Conservation (phyloP, 2,329 filamentous ascomycete species). For the Laburnicola sp. region DNA sequence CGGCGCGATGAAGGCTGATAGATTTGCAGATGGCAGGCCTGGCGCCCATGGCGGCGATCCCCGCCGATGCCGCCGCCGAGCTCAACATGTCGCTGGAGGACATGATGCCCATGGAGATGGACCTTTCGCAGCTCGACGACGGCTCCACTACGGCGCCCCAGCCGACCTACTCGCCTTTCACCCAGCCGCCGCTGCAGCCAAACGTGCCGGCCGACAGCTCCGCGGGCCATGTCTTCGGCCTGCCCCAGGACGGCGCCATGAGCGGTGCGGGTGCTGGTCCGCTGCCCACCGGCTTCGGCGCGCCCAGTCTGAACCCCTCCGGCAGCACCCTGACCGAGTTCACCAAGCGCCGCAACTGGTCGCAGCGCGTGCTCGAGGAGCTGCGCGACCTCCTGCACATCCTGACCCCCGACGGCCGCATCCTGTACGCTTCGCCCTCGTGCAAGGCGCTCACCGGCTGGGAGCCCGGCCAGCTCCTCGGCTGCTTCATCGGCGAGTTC, state of each 20-base stretch:
- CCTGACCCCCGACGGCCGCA: constrained; percentile 78
- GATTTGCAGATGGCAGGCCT: constrained; percentile 36
- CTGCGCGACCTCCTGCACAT: constrained; percentile 87
- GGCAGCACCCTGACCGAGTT: constrained; percentile 66
- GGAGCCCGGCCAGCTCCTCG: constrained; percentile 68
- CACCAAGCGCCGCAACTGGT: constrained; percentile 75
- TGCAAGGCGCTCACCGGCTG: constrained; percentile 76
- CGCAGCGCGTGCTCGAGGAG: constrained; percentile 85
- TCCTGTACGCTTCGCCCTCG: constrained; percentile 84
- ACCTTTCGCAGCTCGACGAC: constrained; percentile 44
- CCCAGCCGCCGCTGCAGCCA: constrained; percentile 33
- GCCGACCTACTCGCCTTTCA: constrained; percentile 25
- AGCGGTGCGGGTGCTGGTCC: constrained; percentile 58
- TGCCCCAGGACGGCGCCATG: constrained; percentile 35
- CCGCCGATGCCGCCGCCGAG: constrained; percentile 36
- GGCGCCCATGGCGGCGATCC: constrained; percentile 24
- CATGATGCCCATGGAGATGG: constrained; percentile 52
- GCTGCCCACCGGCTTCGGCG: constrained; percentile 59
- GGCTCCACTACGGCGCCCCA: constrained; percentile 26
- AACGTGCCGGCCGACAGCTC: constrained; percentile 17
- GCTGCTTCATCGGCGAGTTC: constrained; percentile 76
- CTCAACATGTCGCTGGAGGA: constrained; percentile 51
- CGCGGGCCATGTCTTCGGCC: constrained; percentile 30
- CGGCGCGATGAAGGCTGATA: constrained; percentile 17
- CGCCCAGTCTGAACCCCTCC: constrained; percentile 46